phyloP scores from a whole-genome alignment of 2,329 filamentous ascomycete species.

The Aspergillus fijiensis region DNA sequence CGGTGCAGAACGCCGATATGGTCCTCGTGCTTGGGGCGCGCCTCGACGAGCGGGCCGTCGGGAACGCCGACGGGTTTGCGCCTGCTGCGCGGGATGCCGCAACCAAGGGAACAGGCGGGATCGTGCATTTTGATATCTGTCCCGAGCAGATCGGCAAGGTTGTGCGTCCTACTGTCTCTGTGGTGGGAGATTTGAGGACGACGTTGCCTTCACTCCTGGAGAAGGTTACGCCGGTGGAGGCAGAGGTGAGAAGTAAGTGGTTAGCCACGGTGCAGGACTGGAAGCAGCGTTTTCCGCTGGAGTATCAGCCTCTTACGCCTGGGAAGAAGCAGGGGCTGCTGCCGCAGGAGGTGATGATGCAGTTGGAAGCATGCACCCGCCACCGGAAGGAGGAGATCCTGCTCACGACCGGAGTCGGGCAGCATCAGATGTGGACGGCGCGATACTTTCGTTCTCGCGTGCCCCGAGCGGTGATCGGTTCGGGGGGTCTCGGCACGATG shows the following conservation, averaged over 20 bases:
- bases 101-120: slow-evolving; percentile 77
- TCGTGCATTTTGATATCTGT: slow-evolving; percentile 93
- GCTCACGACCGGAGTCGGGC: slow-evolving; percentile 87
- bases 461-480: slow-evolving; percentile 88
- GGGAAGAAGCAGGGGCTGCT: background rate
- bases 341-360: background rate
- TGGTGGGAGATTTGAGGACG: slow-evolving; percentile 81
- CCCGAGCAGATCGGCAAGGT: slow-evolving; percentile 99
- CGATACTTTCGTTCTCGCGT: slow-evolving; percentile 90
- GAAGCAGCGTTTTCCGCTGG: background rate
- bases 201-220: slow-evolving; percentile 74
- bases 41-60: slow-evolving; percentile 90
- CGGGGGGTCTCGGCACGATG: slow-evolving; percentile 90
- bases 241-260: background rate
- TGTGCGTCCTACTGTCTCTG: slow-evolving; percentile 85
- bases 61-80: slow-evolving; percentile 75
- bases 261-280: background rate
- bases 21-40: slow-evolving; percentile 87
- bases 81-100: slow-evolving; percentile 79
- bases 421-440: slow-evolving; percentile 97
- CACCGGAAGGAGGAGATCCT: slow-evolving; percentile 80
- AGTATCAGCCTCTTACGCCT: background rate
- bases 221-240: slow-evolving; percentile 26
- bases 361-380: slow-evolving; percentile 70
- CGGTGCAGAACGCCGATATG: slow-evolving; percentile 90